Percentiles rank a stretch among this genome's conserved stretches.
These are phyloP conservation scores for Bacterosira constricta DNA, from an alignment of 108 stramenopile species.

Conservation along the genomic window DNA sequence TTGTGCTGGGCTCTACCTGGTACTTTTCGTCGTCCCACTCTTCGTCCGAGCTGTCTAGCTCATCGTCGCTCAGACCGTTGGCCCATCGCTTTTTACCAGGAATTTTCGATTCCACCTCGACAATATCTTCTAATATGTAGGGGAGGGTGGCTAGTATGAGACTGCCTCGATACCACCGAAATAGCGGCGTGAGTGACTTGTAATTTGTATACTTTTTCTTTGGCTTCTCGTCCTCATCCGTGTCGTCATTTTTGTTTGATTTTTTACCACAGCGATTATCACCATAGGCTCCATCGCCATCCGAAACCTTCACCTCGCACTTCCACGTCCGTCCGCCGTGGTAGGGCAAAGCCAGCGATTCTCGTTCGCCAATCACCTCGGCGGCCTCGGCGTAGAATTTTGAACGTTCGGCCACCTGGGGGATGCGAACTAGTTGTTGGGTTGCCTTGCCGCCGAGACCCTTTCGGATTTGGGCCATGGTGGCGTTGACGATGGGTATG, in stretches of 20 bases:
- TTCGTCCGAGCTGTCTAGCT: conserved; percentile 47
- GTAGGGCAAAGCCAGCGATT: conserved; percentile 67
- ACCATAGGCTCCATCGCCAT: conserved; percentile 31
- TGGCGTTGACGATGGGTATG: conserved; percentile 41
- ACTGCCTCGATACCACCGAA: conserved; percentile 45
- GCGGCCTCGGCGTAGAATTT: conserved; percentile 65
- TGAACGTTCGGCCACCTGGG: conserved; percentile 40
- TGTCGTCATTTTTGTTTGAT: conserved; percentile 13
- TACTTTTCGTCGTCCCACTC: conserved; percentile 40
- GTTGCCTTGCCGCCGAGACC: neutral
- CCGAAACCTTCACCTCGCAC: conserved; percentile 42
- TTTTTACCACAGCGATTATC: conserved; percentile 33
- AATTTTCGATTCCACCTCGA: conserved; percentile 29
- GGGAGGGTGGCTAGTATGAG: conserved; percentile 70
- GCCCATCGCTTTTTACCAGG: conserved; percentile 29
- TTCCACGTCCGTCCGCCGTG: conserved; percentile 81
- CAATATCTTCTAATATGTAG: conserved; percentile 54
- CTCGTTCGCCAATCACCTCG: conserved; percentile 56
- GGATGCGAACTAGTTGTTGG: conserved; percentile 33
- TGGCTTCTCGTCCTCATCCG: conserved; percentile 26
- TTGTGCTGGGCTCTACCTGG: conserved; percentile 8
- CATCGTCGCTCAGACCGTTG: conserved; percentile 20
- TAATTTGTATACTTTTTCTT: conserved; percentile 13
- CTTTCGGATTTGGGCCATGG: conserved; percentile 40
- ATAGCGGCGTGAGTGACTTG: conserved; percentile 46